These are phyloP conservation scores for Globisporangium cylindrosporum DNA, from an alignment of 352 stramenopile genomes.

Conservation along the genomic window DNA sequence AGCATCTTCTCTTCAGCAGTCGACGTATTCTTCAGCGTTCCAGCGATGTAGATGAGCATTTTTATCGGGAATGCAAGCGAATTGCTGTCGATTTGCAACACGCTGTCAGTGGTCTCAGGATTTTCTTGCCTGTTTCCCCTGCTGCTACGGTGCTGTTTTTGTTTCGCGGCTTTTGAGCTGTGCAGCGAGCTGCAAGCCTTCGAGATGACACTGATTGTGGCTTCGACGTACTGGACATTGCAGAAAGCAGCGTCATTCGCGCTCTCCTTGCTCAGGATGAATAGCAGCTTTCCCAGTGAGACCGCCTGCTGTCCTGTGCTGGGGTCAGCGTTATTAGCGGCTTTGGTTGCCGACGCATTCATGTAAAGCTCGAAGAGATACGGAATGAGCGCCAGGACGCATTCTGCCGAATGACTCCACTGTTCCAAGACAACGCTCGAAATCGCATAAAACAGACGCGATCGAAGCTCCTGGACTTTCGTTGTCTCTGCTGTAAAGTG, in stretches of 20 bases:
- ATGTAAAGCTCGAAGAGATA: constrained; percentile 39
- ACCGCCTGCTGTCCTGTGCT: constrained; percentile 20
- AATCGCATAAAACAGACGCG: constrained; percentile 27
- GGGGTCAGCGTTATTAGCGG: background rate
- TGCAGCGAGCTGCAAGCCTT: constrained; percentile 17
- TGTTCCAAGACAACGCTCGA: constrained; percentile 24
- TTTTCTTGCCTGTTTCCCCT: background rate
- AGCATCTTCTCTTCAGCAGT: constrained; percentile 56
- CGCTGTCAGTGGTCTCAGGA: no score
- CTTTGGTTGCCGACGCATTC: background rate
- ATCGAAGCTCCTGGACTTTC: constrained; percentile 20
- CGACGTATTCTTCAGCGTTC: constrained; percentile 74
- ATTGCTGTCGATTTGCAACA: background rate
- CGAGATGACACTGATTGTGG: constrained; percentile 40
- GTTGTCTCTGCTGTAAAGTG: background rate
- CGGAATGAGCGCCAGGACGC: constrained; percentile 41
- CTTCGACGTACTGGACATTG: constrained; percentile 63
- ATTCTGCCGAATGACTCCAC: constrained; percentile 30
- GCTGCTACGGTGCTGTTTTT: no score
- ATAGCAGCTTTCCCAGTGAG: constrained; percentile 55
- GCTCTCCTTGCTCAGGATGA: constrained; percentile 73
- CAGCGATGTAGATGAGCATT: constrained; percentile 65
- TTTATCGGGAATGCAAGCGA: constrained; percentile 25
- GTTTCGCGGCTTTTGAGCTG: constrained; percentile 1
- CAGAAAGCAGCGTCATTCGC: constrained; percentile 63